phyloP scores from a whole-genome alignment of 1,284 basidiomycete species.

The Tetrapyrgos nigripes region DNA sequence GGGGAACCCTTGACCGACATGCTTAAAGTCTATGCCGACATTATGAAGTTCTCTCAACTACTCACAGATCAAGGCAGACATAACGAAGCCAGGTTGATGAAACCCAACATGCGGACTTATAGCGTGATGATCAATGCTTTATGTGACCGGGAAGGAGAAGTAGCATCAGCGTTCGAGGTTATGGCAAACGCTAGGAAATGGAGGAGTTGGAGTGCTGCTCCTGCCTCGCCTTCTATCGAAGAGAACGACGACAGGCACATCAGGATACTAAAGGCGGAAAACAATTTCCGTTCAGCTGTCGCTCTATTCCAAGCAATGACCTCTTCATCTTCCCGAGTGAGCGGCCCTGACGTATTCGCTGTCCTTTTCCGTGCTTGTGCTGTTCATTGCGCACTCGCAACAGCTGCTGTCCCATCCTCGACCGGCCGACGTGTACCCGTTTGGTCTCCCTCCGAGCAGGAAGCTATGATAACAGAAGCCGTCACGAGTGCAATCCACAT shows the following conservation, averaged over 20 bases:
- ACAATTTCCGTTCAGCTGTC: slow-evolving; percentile 76
- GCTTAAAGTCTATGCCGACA: slow-evolving; percentile 77
- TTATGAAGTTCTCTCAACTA: slow-evolving; percentile 69
- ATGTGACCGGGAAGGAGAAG: slow-evolving; percentile 76
- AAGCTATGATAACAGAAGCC: background rate
- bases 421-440: background rate
- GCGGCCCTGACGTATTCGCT: slow-evolving; percentile 55
- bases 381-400: slow-evolving; percentile 61
- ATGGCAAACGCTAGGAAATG: slow-evolving; percentile 52
- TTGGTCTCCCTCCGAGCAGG: background rate
- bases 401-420: slow-evolving; percentile 33
- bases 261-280: slow-evolving; percentile 52
- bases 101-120: slow-evolving; percentile 77
- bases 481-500: slow-evolving; percentile 55
- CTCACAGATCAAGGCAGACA: slow-evolving; percentile 73
- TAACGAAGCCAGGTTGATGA: slow-evolving; percentile 39
- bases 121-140: slow-evolving; percentile 73
- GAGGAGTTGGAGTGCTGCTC: slow-evolving; percentile 25
- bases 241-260: slow-evolving; percentile 44
- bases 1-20: slow-evolving; percentile 68
- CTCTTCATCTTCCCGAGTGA: slow-evolving; percentile 37
- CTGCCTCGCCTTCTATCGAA: slow-evolving; percentile 22
- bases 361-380: slow-evolving; percentile 73
- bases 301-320: slow-evolving; percentile 73
- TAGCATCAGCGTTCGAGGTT: slow-evolving; percentile 49